Base-by-base conservation (phyloP, 768 basidiomycete genomes). In the Lactarius akahatsu region DNA sequence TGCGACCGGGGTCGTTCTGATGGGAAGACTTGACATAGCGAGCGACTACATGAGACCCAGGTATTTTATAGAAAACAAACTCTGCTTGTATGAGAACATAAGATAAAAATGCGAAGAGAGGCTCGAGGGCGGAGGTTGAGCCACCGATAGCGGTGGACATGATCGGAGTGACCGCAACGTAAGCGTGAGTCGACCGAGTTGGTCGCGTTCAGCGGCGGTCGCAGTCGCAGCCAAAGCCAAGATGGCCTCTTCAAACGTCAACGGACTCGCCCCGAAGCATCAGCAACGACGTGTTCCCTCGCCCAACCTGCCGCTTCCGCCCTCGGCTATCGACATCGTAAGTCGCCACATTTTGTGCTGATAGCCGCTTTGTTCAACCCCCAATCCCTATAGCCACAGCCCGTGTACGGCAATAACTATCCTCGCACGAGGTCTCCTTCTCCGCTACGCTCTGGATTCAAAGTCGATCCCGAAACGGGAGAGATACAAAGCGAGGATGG, bases 11-110 rank as follows among this genome's bases (percentile, higher is more conserved):
- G 77, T 99, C 97, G 75, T 99, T 91, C 77, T 92, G 91, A 76
- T 99, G 96, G 0, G 93, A 96, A 34, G 92, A 94, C 78, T 86
- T 90, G 79, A 98, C 91, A 75, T 97, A 97, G 71, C 96, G 91
- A 68, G 91, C 85, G 68, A 94, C 77, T 66, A 95, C 90, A 2
- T 88, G 86, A 10, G 92, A 93, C 52, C 92, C 92, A 9, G 92
- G 92, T 18, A 94, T 76, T 67, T 82, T 85, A 79, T 84, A 86
- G 76, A 95, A 94, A 0, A 83, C 81, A 18, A 81, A 78, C 76
- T 92, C 86, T 3, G 86, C 71, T 2, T 83, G 84, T 3, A 83
- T 77, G 47, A 91, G 78, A 0, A 86, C 81, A 56, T 83, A 80
- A 3, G 89, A 83, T 54, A 96, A 77, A 69, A 92, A 82, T 4